Conservation (phyloP, 164 flowering plant species). For the Magnolia officinalis region DNA sequence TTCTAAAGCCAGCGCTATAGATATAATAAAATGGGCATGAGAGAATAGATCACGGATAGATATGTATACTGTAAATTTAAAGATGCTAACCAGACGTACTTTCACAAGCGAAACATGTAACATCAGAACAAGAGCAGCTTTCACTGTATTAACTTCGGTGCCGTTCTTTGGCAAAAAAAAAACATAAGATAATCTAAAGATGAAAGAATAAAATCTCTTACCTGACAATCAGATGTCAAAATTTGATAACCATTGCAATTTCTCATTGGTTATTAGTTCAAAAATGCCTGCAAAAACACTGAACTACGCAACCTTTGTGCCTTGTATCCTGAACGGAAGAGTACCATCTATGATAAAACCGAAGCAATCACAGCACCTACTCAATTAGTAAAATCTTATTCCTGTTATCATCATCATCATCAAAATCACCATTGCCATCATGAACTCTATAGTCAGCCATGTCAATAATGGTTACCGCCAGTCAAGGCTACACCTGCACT, state of each 20-base stretch:
- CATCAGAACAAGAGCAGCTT: neutral
- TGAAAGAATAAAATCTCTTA: constrained; percentile 11
- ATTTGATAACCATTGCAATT: constrained; percentile 3
- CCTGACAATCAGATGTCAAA: constrained; percentile 7
- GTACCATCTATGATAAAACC: constrained; percentile 15
- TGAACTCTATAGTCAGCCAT: constrained; percentile 22
- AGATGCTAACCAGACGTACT: neutral
- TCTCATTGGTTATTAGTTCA: constrained; percentile 13
- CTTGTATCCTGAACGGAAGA: constrained; percentile 7
- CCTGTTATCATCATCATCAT: constrained; percentile 25
- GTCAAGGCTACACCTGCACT: constrained; percentile 6
- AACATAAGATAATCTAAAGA: neutral
- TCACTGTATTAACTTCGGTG: neutral
- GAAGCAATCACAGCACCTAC: constrained; percentile 22
- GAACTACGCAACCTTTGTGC: constrained; percentile 26
- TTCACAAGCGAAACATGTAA: neutral
- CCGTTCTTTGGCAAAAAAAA: neutral
- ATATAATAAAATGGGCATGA: neutral
- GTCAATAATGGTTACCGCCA: constrained; percentile 17
- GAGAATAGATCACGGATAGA: neutral
- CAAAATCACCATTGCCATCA: constrained; percentile 5
- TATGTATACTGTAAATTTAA: neutral
- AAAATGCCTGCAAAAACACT: neutral
- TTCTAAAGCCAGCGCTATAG: too few relatives aligned
- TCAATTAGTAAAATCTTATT: constrained; percentile 21